phyloP scores from a whole-genome alignment of 257 asterid species.

The Penstemon newberryi region DNA sequence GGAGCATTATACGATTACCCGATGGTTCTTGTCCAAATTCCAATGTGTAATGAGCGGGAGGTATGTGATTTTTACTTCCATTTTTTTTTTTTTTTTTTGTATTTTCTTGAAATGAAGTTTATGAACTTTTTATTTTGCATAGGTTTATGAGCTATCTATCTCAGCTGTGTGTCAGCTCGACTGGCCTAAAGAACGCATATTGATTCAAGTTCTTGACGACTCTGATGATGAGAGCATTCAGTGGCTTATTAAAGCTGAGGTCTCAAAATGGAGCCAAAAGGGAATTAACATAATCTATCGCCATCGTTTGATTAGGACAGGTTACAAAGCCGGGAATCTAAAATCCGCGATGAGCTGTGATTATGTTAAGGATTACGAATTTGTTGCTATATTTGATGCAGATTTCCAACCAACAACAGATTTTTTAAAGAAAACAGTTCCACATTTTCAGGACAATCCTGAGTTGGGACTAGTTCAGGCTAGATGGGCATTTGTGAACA shows the following conservation, averaged over 20 bases:
- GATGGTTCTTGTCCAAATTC: conserved; percentile 79
- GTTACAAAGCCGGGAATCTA: conserved; percentile 78
- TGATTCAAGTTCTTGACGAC: conserved; percentile 71
- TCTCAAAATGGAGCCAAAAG: conserved; percentile 52
- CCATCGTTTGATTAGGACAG: conserved; percentile 62
- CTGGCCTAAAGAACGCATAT: conserved; percentile 62
- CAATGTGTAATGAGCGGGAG: conserved; percentile 80
- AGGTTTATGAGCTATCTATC: conserved; percentile 74
- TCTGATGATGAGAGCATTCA: conserved; percentile 57
- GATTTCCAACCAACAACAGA: conserved; percentile 70
- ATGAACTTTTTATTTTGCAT: neutral
- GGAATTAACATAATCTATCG: conserved; percentile 62
- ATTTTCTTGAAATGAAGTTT: neutral
- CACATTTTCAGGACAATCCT: conserved; percentile 72
- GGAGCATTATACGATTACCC: conserved; percentile 39
- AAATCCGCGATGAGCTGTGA: conserved; percentile 72
- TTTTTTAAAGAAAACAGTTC: conserved; percentile 67
- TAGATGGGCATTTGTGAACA: conserved; percentile 69
- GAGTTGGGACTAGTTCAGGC: conserved; percentile 69
- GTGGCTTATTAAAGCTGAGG: conserved; percentile 49
- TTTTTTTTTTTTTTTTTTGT: neutral
- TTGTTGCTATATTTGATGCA: conserved; percentile 75
- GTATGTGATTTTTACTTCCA: conserved; percentile 30
- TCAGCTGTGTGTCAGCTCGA: conserved; percentile 68
- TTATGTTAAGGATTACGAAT: conserved; percentile 64